phyloP scores from a whole-genome alignment of 2,329 filamentous ascomycete species.

The Pestalotiopsis sp. region DNA sequence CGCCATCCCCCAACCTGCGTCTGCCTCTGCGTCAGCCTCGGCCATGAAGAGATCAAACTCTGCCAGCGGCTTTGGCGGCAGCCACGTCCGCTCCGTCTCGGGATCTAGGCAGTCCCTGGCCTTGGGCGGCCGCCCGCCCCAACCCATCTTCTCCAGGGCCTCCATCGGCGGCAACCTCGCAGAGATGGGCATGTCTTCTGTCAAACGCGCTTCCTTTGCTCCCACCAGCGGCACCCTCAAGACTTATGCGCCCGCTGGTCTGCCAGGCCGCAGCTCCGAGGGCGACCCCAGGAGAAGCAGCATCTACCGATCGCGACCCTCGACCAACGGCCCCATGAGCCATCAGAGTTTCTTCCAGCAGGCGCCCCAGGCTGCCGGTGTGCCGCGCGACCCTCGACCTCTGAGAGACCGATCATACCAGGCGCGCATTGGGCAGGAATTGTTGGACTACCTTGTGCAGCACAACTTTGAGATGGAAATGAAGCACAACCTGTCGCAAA shows the following conservation, averaged over 20 bases:
- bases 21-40: constrained; percentile 66
- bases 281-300: constrained; percentile 73
- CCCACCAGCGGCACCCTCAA: constrained; percentile 62
- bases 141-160: constrained; percentile 83
- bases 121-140: constrained; percentile 76
- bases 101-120: constrained; percentile 85
- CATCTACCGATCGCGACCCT: constrained; percentile 73
- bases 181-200: constrained; percentile 80
- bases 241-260: constrained; percentile 65
- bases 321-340: constrained; percentile 65
- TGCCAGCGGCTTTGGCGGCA: constrained; percentile 68
- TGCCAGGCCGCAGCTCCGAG: constrained; percentile 49
- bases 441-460: constrained; percentile 88
- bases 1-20: constrained; percentile 85
- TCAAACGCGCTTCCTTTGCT: constrained; percentile 76
- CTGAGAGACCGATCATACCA: constrained; percentile 82
- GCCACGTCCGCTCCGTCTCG: constrained; percentile 82
- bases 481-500: constrained; percentile 90
- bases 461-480: constrained; percentile 98
- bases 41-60: constrained; percentile 93
- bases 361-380: constrained; percentile 77
- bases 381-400: constrained; percentile 84
- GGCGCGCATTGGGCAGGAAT: constrained; percentile 80
- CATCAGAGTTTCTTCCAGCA: constrained; percentile 97
- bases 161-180: constrained; percentile 82